phyloP scores from a whole-genome alignment of 306 rosid species.

The Vigna radiata region DNA sequence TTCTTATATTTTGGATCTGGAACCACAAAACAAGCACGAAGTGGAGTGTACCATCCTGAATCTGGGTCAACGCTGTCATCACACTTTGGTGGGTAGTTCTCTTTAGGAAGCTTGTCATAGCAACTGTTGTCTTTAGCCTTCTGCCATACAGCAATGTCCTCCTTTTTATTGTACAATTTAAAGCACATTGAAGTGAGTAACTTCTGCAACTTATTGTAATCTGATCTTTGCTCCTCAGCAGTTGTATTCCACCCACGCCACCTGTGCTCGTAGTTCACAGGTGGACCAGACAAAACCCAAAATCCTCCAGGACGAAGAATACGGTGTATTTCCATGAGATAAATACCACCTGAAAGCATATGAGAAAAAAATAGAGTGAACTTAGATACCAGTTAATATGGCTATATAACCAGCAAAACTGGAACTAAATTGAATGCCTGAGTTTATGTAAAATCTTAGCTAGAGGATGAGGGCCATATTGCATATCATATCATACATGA shows the following conservation, averaged over 20 bases:
- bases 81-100: constrained; percentile 82
- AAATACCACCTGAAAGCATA: constrained; percentile 77
- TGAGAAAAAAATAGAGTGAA: constrained; percentile 2
- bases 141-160: constrained; percentile 96
- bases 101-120: constrained; percentile 67
- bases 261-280: constrained; percentile 82
- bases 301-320: constrained; percentile 98
- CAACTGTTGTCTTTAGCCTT: constrained; percentile 71
- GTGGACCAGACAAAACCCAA: constrained; percentile 97
- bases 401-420: background rate
- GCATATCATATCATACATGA: background rate
- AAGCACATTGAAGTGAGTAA: constrained; percentile 88
- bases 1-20: constrained; percentile 72
- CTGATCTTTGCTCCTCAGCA: constrained; percentile 80
- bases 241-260: constrained; percentile 99
- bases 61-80: constrained; percentile 93
- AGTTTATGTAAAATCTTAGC: constrained; percentile 21
- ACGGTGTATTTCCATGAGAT: constrained; percentile 86
- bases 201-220: constrained; percentile 77
- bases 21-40: constrained; percentile 79
- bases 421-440: background rate
- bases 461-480: background rate
- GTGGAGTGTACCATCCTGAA: constrained; percentile 96
- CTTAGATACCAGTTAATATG: background rate
- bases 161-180: constrained; percentile 85